These are phyloP conservation scores for Xanthoconium separans DNA, from an alignment of 1,284 basidiomycete species.

Conservation along the genomic window DNA sequence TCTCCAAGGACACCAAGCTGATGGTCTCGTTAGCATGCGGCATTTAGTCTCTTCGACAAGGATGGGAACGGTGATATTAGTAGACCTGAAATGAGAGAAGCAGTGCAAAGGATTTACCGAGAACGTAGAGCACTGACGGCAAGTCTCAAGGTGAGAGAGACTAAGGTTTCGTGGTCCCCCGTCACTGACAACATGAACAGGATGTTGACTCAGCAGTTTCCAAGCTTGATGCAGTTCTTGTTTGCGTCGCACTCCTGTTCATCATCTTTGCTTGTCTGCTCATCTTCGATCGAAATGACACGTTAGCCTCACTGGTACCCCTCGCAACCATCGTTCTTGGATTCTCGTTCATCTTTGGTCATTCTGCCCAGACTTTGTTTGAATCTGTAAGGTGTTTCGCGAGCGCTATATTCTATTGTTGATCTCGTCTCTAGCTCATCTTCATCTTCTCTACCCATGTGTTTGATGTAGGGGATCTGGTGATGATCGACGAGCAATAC, in stretches of 20 bases:
- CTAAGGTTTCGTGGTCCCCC: not conserved
- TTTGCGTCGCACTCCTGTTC: constrained; percentile 58
- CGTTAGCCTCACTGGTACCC: constrained; percentile 77
- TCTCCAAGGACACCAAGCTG: not conserved
- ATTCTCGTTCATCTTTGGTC: constrained; percentile 81
- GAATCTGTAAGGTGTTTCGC: constrained; percentile 56
- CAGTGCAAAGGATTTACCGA: constrained; percentile 78
- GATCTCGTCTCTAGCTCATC: constrained; percentile 48
- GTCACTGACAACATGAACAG: constrained; percentile 32
- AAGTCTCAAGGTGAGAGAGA: constrained; percentile 57
- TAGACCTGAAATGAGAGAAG: constrained; percentile 82
- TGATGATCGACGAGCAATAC: constrained; percentile 64
- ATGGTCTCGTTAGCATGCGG: constrained; percentile 49
- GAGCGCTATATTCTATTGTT: not conserved
- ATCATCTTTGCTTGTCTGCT: constrained; percentile 75
- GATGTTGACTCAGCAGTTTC: constrained; percentile 72
- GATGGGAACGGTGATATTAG: constrained; percentile 83
- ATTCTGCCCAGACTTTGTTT: constrained; percentile 80
- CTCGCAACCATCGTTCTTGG: constrained; percentile 79
- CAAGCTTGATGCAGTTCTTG: constrained; percentile 73
- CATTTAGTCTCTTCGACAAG: constrained; percentile 79
- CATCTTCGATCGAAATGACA: constrained; percentile 73
- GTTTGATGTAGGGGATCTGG: constrained; percentile 76
- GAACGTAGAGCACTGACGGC: constrained; percentile 75
- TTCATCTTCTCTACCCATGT: constrained; percentile 85